Percentiles rank a stretch among this genome's conserved stretches.
Conservation (phyloP, 306 rosid genomes). For the Sophora flavescens region DNA sequence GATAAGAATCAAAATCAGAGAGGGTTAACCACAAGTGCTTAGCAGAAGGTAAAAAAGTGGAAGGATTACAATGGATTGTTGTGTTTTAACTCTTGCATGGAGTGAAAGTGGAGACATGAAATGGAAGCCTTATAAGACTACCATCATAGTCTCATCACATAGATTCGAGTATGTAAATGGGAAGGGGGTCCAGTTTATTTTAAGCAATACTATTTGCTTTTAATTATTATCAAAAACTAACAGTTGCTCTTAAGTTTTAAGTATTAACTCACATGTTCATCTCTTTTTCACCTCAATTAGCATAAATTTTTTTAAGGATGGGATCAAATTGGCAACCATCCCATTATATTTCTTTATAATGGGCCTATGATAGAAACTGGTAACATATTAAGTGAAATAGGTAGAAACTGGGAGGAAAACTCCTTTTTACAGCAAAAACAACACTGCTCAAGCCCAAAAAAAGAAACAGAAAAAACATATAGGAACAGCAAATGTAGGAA, state of each 20-base stretch:
- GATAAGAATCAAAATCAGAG: not conserved
- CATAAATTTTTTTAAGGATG: not conserved
- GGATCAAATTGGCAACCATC: not conserved
- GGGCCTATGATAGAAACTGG: not conserved
- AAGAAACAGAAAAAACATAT: too few relatives aligned
- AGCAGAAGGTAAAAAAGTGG: not conserved
- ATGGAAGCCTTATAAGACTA: not conserved
- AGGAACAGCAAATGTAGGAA: too few relatives aligned
- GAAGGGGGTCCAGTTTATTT: not conserved
- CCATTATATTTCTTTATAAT: conserved; percentile 22
- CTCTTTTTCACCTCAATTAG: conserved; percentile 5
- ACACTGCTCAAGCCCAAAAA: too few relatives aligned
- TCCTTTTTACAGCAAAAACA: too few relatives aligned
- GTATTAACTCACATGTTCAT: conserved; percentile 3
- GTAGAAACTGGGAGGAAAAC: too few relatives aligned
- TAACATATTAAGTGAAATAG: too few relatives aligned
- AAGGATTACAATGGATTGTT: not conserved
- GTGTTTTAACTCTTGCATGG: not conserved
- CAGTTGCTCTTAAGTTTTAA: conserved; percentile 10
- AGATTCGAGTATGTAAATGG: not conserved
- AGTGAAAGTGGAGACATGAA: conserved; percentile 19
- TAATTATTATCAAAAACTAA: not conserved
- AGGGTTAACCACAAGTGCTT: not conserved
- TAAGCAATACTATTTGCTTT: not conserved
- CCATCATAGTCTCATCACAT: not conserved